Conservation (phyloP, 352 stramenopile genomes). For the Globisporangium nodosum region DNA sequence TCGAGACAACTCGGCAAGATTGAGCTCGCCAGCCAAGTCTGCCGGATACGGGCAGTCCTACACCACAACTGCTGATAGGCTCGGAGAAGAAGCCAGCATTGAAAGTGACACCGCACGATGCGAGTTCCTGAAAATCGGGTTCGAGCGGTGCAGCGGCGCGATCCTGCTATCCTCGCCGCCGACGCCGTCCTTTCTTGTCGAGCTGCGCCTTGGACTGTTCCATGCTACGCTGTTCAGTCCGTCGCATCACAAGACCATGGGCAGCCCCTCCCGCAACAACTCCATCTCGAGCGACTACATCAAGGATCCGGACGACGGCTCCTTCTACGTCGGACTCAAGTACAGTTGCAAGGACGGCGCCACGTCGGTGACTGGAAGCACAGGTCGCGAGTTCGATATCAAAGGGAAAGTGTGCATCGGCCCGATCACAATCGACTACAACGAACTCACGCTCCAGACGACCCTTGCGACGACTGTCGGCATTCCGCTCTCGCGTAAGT, state of each 20-base stretch:
- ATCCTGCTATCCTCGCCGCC: slow-evolving; percentile 28
- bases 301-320: slow-evolving; percentile 50
- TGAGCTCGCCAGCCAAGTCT: slow-evolving; percentile 1
- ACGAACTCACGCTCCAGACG: slow-evolving; percentile 37
- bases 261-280: slow-evolving; percentile 24
- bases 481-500: slow-evolving; percentile 2
- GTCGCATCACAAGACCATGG: slow-evolving; percentile 2
- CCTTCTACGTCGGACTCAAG: slow-evolving; percentile 64
- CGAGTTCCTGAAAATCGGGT: slow-evolving; percentile 31
- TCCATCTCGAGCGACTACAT: slow-evolving; percentile 66
- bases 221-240: slow-evolving; percentile 32
- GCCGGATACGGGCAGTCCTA: not conserved
- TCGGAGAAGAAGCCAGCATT: not conserved
- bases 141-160: slow-evolving; percentile 44
- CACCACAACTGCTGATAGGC: too few relatives aligned
- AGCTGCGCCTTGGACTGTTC: slow-evolving; percentile 51
- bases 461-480: slow-evolving; percentile 16
- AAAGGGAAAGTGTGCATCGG: slow-evolving; percentile 59
- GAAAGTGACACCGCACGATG: not conserved
- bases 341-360: slow-evolving; percentile 33
- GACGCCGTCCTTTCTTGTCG: slow-evolving; percentile 36
- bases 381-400: slow-evolving; percentile 30
- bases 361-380: slow-evolving; percentile 8
- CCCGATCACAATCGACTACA: slow-evolving; percentile 53
- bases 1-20: slow-evolving; percentile 15